Evolutionary conservation across 2,329 filamentous ascomycete species (phyloP).

Genomic region (Neonectria sp.): DNA sequence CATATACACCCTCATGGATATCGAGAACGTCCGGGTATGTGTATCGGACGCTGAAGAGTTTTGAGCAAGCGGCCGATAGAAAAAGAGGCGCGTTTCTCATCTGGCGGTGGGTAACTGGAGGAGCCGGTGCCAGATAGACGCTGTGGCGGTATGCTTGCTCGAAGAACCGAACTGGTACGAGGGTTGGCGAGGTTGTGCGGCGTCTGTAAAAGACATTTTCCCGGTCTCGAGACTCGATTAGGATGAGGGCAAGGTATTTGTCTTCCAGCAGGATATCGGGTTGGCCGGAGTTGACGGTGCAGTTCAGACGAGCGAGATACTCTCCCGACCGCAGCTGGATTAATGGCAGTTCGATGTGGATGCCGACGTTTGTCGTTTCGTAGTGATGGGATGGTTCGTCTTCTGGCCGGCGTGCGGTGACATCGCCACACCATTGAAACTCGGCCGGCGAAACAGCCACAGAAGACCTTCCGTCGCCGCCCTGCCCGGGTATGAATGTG

Average conservation of each 20-base stretch:
- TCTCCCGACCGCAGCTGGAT: neutral
- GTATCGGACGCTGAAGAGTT: neutral
- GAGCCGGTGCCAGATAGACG: neutral
- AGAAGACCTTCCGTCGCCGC: neutral
- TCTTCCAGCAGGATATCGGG: constrained; percentile 6
- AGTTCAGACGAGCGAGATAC: constrained; percentile 8
- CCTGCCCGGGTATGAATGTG: neutral
- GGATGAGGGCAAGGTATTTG: constrained; percentile 10
- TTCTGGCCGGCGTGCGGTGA: neutral
- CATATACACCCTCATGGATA: neutral
- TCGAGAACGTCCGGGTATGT: constrained; percentile 3
- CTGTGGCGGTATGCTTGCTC: neutral
- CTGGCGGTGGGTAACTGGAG: neutral
- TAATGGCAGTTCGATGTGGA: constrained; percentile 2
- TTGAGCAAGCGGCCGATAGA: neutral
- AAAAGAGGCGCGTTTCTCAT: constrained; percentile 7
- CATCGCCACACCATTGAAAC: neutral
- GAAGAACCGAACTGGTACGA: neutral
- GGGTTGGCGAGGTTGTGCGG: neutral
- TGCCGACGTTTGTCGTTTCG: constrained; percentile 3
- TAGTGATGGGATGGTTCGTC: constrained; percentile 11
- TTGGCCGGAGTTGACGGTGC: constrained; percentile 7
- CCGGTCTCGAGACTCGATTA: neutral
- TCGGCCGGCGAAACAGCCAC: neutral
- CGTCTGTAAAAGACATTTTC: constrained; percentile 11